These are phyloP conservation scores for Candida namnaoensis DNA, from an alignment of 805 yeast genomes.

Conservation along the genomic window DNA sequence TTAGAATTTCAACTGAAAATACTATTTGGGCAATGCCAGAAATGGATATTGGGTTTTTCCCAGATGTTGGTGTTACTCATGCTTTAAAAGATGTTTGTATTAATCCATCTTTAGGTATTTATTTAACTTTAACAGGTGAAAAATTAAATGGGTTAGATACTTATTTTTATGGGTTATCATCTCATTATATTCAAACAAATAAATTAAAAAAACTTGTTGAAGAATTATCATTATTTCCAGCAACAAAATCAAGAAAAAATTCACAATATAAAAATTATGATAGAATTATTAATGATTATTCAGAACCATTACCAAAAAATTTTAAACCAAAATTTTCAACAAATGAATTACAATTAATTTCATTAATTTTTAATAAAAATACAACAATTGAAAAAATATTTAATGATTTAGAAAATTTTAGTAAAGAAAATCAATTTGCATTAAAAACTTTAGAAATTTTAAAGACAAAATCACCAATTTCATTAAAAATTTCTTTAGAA, in stretches of 20 bases:
- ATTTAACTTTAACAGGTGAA: slow-evolving; percentile 81
- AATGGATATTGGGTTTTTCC: slow-evolving; percentile 91
- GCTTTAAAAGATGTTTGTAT: slow-evolving; percentile 67
- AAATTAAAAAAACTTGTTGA: slow-evolving; percentile 52
- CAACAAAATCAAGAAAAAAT: slow-evolving; percentile 27
- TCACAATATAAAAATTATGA: slow-evolving; percentile 40
- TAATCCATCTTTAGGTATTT: slow-evolving; percentile 73
- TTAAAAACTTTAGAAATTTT: slow-evolving; percentile 44
- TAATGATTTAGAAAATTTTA: slow-evolving; percentile 25
- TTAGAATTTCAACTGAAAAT: slow-evolving; percentile 86
- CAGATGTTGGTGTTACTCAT: slow-evolving; percentile 92
- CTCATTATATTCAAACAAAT: slow-evolving; percentile 75
- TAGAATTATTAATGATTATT: slow-evolving; percentile 70
- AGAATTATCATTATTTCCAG: slow-evolving; percentile 33
- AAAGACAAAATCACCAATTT: slow-evolving; percentile 64
- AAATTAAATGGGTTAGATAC: slow-evolving; percentile 70
- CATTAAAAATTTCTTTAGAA: slow-evolving; percentile 64
- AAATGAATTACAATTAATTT: slow-evolving; percentile 57
- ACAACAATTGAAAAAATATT: slow-evolving; percentile 39
- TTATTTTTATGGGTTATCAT: slow-evolving; percentile 78
- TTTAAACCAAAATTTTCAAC: slow-evolving; percentile 49
- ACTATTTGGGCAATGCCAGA: slow-evolving; percentile 97
- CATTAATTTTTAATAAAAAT: slow-evolving; percentile 49
- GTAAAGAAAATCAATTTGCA: slow-evolving; percentile 58
- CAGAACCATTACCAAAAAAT: slow-evolving; percentile 55